phyloP scores from a whole-genome alignment of 2,329 filamentous ascomycete genomes.

The Colletotrichum spinosum region DNA sequence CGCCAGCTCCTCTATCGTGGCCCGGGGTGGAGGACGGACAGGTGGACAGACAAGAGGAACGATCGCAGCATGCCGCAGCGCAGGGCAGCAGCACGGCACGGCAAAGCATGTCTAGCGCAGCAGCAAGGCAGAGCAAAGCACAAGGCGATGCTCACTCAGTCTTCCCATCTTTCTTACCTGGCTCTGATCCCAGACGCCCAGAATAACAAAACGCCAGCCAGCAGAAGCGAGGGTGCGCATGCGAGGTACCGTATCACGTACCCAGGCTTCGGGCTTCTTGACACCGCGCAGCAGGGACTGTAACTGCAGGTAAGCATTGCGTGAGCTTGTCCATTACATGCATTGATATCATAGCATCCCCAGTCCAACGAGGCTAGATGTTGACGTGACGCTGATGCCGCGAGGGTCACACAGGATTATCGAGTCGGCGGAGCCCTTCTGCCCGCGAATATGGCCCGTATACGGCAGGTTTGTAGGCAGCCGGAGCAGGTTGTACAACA shows the following conservation, averaged over 20 bases:
- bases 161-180: conserved; percentile 15
- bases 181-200: conserved; percentile 8
- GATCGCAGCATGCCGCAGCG: conserved; percentile 15
- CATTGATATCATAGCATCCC: conserved; percentile 1
- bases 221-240: conserved; percentile 4
- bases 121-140: conserved; percentile 20
- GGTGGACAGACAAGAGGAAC: conserved; percentile 27
- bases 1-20: conserved; percentile 19
- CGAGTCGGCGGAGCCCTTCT: not conserved
- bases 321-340: conserved; percentile 1
- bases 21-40: conserved; percentile 24
- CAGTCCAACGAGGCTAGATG: conserved; percentile 3
- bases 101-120: no score
- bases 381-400: conserved; percentile 18
- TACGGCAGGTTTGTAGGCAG: conserved; percentile 1
- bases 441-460: not conserved
- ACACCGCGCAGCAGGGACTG: conserved; percentile 17
- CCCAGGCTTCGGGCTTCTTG: conserved; percentile 17
- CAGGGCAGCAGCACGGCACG: conserved; percentile 9
- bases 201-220: not conserved
- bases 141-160: conserved; percentile 24
- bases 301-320: conserved; percentile 19
- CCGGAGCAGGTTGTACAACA: conserved; percentile 16
- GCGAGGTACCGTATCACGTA: conserved; percentile 1
- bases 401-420: not conserved